phyloP scores from a whole-genome alignment of 768 basidiomycete species.

The Boletus edulis region DNA sequence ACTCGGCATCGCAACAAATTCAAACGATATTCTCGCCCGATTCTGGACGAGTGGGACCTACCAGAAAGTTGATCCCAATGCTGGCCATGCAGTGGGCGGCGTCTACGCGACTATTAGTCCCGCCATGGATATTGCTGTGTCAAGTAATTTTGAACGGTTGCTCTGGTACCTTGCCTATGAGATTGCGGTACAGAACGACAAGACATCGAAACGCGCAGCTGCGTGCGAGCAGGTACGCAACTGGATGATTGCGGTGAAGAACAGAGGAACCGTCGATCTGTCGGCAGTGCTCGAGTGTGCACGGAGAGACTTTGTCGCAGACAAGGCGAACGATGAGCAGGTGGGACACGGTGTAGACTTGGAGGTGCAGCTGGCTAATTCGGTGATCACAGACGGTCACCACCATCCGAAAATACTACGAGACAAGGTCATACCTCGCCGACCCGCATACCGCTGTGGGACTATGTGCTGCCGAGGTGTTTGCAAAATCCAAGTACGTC shows the following conservation, averaged over 20 bases:
- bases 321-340: slow-evolving; percentile 80
- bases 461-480: slow-evolving; percentile 65
- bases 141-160: slow-evolving; percentile 95
- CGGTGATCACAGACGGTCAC: slow-evolving; percentile 61
- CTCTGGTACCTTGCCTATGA: slow-evolving; percentile 94
- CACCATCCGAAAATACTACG: slow-evolving; percentile 70
- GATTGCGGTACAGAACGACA: slow-evolving; percentile 38
- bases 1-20: slow-evolving; percentile 91
- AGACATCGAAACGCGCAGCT: slow-evolving; percentile 29
- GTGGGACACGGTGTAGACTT: slow-evolving; percentile 38
- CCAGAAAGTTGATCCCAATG: slow-evolving; percentile 69
- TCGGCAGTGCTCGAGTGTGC: slow-evolving; percentile 66
- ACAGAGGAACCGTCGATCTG: slow-evolving; percentile 76
- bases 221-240: slow-evolving; percentile 64
- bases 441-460: slow-evolving; percentile 98
- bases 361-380: neutral
- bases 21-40: slow-evolving; percentile 93
- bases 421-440: slow-evolving; percentile 69
- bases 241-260: slow-evolving; percentile 91
- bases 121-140: slow-evolving; percentile 98
- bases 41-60: slow-evolving; percentile 94
- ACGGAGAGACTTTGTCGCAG: slow-evolving; percentile 81
- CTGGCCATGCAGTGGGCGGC: slow-evolving; percentile 37
- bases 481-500: slow-evolving; percentile 59
- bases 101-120: slow-evolving; percentile 92